These are phyloP conservation scores for Halophytophthora batemanensis DNA, from an alignment of 352 stramenopile species.

Conservation along the genomic window DNA sequence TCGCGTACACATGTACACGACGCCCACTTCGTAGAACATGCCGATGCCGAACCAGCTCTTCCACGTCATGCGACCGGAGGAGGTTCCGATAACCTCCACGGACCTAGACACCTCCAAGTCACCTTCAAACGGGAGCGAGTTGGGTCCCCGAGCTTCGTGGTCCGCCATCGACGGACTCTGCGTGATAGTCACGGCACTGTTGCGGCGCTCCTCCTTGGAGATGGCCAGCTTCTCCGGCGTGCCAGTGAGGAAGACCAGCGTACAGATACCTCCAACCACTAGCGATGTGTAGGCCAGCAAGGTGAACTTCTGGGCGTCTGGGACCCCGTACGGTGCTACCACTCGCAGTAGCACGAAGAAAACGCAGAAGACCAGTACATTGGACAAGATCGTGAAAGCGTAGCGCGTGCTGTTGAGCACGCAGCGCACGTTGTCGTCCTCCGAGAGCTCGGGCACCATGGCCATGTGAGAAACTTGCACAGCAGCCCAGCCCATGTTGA, in stretches of 20 bases:
- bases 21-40: conserved; percentile 86
- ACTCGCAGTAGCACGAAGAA: conserved; percentile 68
- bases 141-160: conserved; percentile 35
- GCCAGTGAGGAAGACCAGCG: conserved; percentile 58
- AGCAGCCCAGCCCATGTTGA: conserved; percentile 83
- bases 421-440: conserved; percentile 74
- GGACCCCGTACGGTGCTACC: conserved; percentile 58
- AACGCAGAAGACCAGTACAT: conserved; percentile 79
- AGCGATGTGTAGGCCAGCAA: conserved; percentile 71
- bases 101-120: conserved; percentile 38
- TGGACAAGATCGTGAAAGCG: conserved; percentile 86
- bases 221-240: conserved; percentile 57
- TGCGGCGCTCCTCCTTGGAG: conserved; percentile 18
- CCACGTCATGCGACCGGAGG: conserved; percentile 58
- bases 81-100: conserved; percentile 17
- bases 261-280: conserved; percentile 58
- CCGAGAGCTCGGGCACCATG: conserved; percentile 77
- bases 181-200: conserved; percentile 24
- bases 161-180: conserved; percentile 61
- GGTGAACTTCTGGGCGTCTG: conserved; percentile 74
- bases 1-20: conserved; percentile 87
- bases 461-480: conserved; percentile 87
- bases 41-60: conserved; percentile 66
- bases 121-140: conserved; percentile 46
- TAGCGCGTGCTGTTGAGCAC: conserved; percentile 83